phyloP scores from a whole-genome alignment of 768 basidiomycete species.

The Chalciporus pseudorubinellus region DNA sequence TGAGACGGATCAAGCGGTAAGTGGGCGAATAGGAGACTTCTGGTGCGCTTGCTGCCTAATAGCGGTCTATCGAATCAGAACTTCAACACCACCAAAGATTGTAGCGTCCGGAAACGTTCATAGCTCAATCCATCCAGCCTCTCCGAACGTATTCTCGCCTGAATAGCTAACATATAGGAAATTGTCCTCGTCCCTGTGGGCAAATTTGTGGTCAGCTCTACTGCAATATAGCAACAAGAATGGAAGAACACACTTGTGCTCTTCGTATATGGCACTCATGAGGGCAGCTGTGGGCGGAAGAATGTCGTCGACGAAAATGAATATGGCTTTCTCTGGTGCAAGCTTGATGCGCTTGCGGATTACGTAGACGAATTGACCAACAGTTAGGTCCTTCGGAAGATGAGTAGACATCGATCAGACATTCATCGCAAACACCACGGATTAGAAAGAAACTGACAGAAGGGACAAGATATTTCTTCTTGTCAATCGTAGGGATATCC shows the following conservation, averaged over 20 bases:
- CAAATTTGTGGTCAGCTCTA: conserved; percentile 26
- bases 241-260: conserved; percentile 87
- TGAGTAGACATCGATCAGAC: conserved; percentile 22
- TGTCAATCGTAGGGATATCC: conserved; percentile 99
- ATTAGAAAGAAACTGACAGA: conserved; percentile 56
- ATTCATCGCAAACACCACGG: conserved; percentile 16
- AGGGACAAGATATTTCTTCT: conserved; percentile 99
- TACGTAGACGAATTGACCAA: conserved; percentile 99
- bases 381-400: conserved; percentile 77
- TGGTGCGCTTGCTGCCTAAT: conserved; percentile 27
- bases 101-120: conserved; percentile 20
- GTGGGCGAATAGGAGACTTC: conserved; percentile 7
- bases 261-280: conserved; percentile 99
- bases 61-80: conserved; percentile 25
- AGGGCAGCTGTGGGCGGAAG: conserved; percentile 96
- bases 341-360: conserved; percentile 99
- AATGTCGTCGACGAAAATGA: conserved; percentile 99
- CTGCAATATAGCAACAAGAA: neutral
- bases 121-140: conserved; percentile 32
- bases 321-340: conserved; percentile 99
- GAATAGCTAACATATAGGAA: conserved; percentile 99
- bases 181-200: conserved; percentile 92
- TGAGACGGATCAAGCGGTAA: conserved; percentile 15
- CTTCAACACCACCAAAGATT: conserved; percentile 24
- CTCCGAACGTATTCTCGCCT: conserved; percentile 94